Percentiles rank a stretch among this genome's conserved stretches.
These are phyloP conservation scores for Colletotrichum sp. DNA, from an alignment of 2,329 filamentous ascomycete genomes.

Conservation along the genomic window DNA sequence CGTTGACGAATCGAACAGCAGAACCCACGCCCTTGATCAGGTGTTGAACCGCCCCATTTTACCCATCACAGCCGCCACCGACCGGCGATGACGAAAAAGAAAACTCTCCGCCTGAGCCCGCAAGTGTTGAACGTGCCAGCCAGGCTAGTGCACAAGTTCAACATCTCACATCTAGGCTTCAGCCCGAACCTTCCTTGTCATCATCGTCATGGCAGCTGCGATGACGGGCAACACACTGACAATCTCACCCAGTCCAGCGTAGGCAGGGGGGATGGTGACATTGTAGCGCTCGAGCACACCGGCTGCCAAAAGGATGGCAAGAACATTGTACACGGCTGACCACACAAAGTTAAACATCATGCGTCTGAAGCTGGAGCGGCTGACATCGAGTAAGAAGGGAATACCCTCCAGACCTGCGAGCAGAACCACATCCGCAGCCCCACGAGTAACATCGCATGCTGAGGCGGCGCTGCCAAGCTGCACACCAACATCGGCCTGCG, in stretches of 20 bases:
- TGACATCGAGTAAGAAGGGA: constrained; percentile 54
- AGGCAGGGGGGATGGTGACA: constrained; percentile 51
- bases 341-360: constrained; percentile 68
- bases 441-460: constrained; percentile 57
- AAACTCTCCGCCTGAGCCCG: background rate
- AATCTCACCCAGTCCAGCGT: constrained; percentile 68
- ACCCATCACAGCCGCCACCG: background rate
- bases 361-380: constrained; percentile 37
- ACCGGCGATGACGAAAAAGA: background rate
- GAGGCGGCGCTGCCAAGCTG: constrained; percentile 54
- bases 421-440: constrained; percentile 63
- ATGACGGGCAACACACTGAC: constrained; percentile 70
- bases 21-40: background rate
- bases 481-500: constrained; percentile 64
- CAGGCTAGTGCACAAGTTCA: background rate
- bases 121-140: constrained; percentile 9
- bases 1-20: background rate
- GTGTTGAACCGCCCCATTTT: constrained; percentile 1
- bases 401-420: constrained; percentile 57
- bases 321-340: constrained; percentile 66
- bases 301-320: constrained; percentile 64
- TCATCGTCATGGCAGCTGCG: constrained; percentile 32
- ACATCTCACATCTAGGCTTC: background rate
- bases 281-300: constrained; percentile 57
- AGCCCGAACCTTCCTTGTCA: constrained; percentile 17